Evolutionary conservation across 2,329 filamentous ascomycete species (phyloP).

Genomic region (Verticillium nubilum): DNA sequence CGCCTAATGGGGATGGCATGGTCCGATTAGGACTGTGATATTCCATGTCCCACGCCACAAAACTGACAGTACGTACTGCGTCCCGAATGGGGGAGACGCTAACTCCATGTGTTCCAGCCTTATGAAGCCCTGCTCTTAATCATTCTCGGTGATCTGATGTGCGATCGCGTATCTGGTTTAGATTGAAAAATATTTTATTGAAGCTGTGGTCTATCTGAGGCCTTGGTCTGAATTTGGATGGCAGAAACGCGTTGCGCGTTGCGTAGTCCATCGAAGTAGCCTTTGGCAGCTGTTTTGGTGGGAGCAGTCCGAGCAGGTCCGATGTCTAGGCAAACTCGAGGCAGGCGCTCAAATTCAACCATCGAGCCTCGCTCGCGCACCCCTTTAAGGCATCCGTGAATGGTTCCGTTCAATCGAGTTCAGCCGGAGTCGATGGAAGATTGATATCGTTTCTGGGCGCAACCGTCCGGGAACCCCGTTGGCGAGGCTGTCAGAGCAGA

Average conservation of each 20-base stretch:
- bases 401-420: too few relatives aligned
- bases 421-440: too few relatives aligned
- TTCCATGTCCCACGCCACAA: too few relatives aligned
- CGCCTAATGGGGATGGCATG: background rate
- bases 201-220: background rate
- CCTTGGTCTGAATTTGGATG: background rate
- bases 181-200: background rate
- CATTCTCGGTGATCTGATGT: background rate
- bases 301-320: background rate
- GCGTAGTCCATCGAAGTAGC: background rate
- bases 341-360: background rate
- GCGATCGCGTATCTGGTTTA: background rate
- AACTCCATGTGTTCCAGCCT: background rate
- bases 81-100: background rate
- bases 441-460: too few relatives aligned
- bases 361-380: background rate
- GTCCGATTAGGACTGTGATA: background rate
- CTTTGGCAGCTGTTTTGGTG: background rate
- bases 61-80: background rate
- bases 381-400: background rate
- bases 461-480: too few relatives aligned
- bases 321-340: background rate
- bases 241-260: background rate
- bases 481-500: too few relatives aligned
- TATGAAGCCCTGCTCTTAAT: background rate